These are phyloP conservation scores for Sorghum bicolor DNA, from an alignment of 176 grass and related monocot genomes.

Conservation along the genomic window Sorghum_bicolor_NCBIv3 NC_012871.2:66656501-66657000, in stretches of 20 bases:
- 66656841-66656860: constrained; percentile 76
- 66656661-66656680: constrained; percentile 53
- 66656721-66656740: constrained; percentile 44
- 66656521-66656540: not conserved
- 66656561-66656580: constrained; percentile 51
- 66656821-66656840: constrained; percentile 74
- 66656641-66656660: constrained; percentile 49
- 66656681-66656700: constrained; percentile 65
- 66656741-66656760: not conserved
- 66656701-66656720: constrained; percentile 58
- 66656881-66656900: constrained; percentile 55
- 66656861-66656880: constrained; percentile 56
- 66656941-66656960: constrained; percentile 66
- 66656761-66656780: constrained; percentile 1
- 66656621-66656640: constrained; percentile 65
- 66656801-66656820: constrained; percentile 55
- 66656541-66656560: constrained; percentile 68
- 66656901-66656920: constrained; percentile 68
- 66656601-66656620: constrained; percentile 77
- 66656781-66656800: not conserved
- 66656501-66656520: not conserved
- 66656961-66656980: constrained; percentile 51
- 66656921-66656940: constrained; percentile 71
- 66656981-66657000: constrained; percentile 74
- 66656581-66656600: constrained; percentile 79